These are phyloP conservation scores for Waltiozyma sp. DNA, from an alignment of 1,139 yeast species.

Conservation along the genomic window DNA sequence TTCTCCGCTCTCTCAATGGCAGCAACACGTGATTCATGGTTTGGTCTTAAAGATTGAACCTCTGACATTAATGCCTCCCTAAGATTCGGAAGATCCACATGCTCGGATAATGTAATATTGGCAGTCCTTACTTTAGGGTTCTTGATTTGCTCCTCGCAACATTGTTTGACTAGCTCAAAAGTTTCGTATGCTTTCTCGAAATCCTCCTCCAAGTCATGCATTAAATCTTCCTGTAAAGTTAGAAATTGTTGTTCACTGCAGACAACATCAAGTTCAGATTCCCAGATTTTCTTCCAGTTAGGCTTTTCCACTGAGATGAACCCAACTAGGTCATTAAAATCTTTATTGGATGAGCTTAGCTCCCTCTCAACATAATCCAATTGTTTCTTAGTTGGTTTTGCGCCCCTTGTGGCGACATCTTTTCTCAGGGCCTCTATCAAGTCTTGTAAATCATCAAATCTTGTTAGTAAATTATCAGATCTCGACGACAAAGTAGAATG, in stretches of 20 bases:
- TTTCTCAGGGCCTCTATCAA: constrained; percentile 79
- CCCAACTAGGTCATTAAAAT: constrained; percentile 42
- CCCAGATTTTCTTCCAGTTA: constrained; percentile 90
- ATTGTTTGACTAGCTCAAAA: constrained; percentile 66
- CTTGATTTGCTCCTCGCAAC: constrained; percentile 66
- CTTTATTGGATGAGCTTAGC: constrained; percentile 42
- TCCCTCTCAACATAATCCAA: constrained; percentile 58
- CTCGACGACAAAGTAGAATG: constrained; percentile 65
- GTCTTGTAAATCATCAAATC: constrained; percentile 88
- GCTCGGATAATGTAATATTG: constrained; percentile 47
- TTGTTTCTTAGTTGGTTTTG: constrained; percentile 69
- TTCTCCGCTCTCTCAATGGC: constrained; percentile 86
- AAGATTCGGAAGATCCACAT: constrained; percentile 55
- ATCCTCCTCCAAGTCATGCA: constrained; percentile 73
- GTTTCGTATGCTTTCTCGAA: constrained; percentile 73
- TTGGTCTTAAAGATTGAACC: constrained; percentile 68
- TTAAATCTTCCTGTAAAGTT: constrained; percentile 78
- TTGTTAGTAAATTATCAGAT: constrained; percentile 62
- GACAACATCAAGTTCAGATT: constrained; percentile 75
- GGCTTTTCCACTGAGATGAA: constrained; percentile 66
- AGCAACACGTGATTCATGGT: constrained; percentile 74
- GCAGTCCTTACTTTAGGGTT: constrained; percentile 26
- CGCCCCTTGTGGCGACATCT: constrained; percentile 90
- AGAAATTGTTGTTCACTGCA: constrained; percentile 92
- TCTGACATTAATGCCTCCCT: constrained; percentile 75